Conservation (phyloP, 345 rosid species). For the Angophora floribunda region DNA sequence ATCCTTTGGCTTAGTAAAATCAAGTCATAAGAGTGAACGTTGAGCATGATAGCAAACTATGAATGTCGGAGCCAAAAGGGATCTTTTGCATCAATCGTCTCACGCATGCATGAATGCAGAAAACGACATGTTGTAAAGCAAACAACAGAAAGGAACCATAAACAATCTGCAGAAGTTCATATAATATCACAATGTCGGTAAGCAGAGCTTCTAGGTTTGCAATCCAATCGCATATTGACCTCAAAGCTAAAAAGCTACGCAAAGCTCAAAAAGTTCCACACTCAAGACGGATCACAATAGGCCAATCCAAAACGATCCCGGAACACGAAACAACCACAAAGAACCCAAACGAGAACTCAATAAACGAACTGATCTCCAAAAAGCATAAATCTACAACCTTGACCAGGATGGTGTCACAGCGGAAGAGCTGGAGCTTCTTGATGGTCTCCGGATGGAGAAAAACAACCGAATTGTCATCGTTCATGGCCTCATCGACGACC, state of each 20-base stretch:
- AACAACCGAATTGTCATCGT: slow-evolving; percentile 88
- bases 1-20: neutral
- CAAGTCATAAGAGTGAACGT: neutral
- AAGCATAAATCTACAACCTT: slow-evolving; percentile 36
- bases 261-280: neutral
- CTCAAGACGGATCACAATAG: neutral
- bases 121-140: neutral
- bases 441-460: slow-evolving; percentile 76
- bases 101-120: neutral
- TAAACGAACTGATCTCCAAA: neutral
- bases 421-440: slow-evolving; percentile 97
- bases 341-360: neutral
- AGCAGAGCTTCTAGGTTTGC: neutral
- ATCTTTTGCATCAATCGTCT: neutral
- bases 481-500: slow-evolving; percentile 76
- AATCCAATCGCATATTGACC: neutral
- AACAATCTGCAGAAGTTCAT: neutral
- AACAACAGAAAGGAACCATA: neutral
- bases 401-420: slow-evolving; percentile 81
- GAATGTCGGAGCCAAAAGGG: neutral
- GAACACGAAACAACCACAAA: neutral
- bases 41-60: neutral
- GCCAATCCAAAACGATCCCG: neutral
- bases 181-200: neutral
- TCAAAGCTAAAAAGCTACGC: neutral